Base-by-base conservation (phyloP, 192 early-diverging fungal species). In the Lunasporangiospora selenospora region DNA sequence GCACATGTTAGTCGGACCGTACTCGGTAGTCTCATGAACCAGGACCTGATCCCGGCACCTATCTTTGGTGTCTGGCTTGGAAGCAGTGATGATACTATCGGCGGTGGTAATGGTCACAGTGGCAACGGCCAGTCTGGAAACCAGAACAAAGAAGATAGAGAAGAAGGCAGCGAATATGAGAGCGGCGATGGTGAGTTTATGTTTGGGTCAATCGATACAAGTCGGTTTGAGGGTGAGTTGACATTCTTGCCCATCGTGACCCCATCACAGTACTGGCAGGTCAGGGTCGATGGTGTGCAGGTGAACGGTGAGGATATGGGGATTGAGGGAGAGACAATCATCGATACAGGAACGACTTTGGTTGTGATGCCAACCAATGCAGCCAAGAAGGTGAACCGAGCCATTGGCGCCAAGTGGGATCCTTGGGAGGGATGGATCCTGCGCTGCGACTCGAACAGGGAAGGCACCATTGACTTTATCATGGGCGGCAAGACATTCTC, bases 61-160 rank as follows among this genome's bases (percentile, higher is more conserved):
- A 69, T 89, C n/a, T 91, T 91, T 78, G 87, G 88, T 1, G 89
- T 91, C 21, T 89, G 82, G 61, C 65, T 91, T 7, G 83, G 85
- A 12, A 80, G 84, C 45, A 65, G 77, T 23, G 80, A 78, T 18
- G 54, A 57, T 16, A 46, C 42, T 23, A 65, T 59, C 32, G 58
- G 60, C 34, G 48, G 65, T 38, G 56, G 36, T 61, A 44, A 53
- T 29, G 47, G 1, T 29, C 11, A 8, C 10, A 1, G 19, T n/a
- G n/a, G n/a, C n/a, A n/a, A n/a, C n/a, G n/a, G n/a, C n/a, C n/a
- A n/a, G n/a, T n/a, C n/a, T n/a, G n/a, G n/a, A n/a, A n/a, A n/a
- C n/a, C n/a, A n/a, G n/a, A n/a, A n/a, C 12, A 11, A 29, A 29
- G 11, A 11, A 2, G 27, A n/a, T 30, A 8, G 31, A 49, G 23